These are phyloP conservation scores for Blastomyces gilchristii DNA, from an alignment of 2,329 filamentous ascomycete species.

Conservation along the genomic window DNA sequence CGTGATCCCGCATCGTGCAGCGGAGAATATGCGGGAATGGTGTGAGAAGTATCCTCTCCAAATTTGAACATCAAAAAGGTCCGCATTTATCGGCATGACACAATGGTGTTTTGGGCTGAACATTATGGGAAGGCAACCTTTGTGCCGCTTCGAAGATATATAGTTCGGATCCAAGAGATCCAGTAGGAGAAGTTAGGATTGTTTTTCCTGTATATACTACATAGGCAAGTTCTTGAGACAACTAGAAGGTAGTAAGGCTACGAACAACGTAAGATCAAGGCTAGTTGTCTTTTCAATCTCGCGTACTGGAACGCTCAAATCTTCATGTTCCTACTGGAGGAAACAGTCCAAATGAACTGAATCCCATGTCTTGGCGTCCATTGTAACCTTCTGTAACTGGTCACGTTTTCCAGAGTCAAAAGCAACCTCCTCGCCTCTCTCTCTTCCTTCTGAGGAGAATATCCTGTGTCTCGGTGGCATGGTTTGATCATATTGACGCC, in stretches of 20 bases:
- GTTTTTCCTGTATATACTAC: not conserved
- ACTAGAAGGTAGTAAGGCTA: not conserved
- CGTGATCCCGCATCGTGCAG: slow-evolving; percentile 63
- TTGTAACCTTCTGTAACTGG: not conserved
- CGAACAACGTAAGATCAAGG: not conserved
- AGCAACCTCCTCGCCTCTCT: not conserved
- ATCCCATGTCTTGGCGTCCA: not conserved
- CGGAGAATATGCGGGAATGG: slow-evolving; percentile 54
- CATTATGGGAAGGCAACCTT: not conserved
- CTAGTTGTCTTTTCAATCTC: not conserved
- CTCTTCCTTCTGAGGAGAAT: too few species aligned
- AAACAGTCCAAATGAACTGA: not conserved
- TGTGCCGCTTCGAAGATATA: not conserved
- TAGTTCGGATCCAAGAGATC: not conserved
- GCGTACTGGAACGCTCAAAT: not conserved
- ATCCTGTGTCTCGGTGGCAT: not conserved
- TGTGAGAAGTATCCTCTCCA: slow-evolving; percentile 46
- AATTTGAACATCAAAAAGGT: not conserved
- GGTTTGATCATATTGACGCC: not conserved
- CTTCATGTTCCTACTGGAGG: not conserved
- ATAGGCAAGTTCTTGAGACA: not conserved
- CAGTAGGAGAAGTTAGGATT: not conserved
- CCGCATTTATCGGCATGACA: not conserved
- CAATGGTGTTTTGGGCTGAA: not conserved
- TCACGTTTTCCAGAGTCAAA: not conserved